phyloP scores from a whole-genome alignment of 371 early-diverging fungal genomes.

The Circinella minor region DNA sequence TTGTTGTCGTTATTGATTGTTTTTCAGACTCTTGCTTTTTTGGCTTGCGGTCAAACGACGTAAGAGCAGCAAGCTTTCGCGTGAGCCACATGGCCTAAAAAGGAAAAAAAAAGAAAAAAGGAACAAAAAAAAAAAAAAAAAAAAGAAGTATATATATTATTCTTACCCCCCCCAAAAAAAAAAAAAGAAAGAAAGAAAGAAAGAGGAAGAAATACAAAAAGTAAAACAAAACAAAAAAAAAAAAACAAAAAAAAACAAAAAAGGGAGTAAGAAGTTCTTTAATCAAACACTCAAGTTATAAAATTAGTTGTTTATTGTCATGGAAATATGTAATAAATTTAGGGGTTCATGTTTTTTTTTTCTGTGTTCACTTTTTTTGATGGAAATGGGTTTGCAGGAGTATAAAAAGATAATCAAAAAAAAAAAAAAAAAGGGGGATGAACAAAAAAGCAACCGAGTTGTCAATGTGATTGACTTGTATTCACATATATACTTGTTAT shows the following conservation, averaged over 20 bases:
- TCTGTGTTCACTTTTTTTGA: not conserved
- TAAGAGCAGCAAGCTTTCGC: conserved; percentile 35
- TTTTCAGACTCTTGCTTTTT: conserved; percentile 13
- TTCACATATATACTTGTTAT: no score
- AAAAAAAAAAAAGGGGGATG: no score
- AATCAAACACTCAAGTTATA: no score
- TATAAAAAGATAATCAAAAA: no score
- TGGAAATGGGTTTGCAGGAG: no score
- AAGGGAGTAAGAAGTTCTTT: no score
- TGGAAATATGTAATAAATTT: not conserved
- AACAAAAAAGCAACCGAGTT: no score
- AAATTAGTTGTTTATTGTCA: not conserved
- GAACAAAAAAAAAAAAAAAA: conserved; percentile 11
- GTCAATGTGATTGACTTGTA: no score
- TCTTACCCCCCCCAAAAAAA: not conserved
- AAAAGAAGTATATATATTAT: conserved; percentile 11
- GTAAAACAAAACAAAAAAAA: conserved; percentile 10
- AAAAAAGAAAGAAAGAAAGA: no score
- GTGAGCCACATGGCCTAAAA: conserved; percentile 39
- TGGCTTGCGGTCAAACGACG: conserved; percentile 21
- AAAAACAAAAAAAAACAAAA: conserved; percentile 4
- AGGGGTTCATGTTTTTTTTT: conserved; percentile 3
- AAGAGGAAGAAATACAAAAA: conserved; percentile 11
- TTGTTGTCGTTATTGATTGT: not conserved
- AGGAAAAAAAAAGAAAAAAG: conserved; percentile 19